These are phyloP conservation scores for Fraxinus ornus DNA, from an alignment of 305 asterid species.

Conservation along the genomic window DNA sequence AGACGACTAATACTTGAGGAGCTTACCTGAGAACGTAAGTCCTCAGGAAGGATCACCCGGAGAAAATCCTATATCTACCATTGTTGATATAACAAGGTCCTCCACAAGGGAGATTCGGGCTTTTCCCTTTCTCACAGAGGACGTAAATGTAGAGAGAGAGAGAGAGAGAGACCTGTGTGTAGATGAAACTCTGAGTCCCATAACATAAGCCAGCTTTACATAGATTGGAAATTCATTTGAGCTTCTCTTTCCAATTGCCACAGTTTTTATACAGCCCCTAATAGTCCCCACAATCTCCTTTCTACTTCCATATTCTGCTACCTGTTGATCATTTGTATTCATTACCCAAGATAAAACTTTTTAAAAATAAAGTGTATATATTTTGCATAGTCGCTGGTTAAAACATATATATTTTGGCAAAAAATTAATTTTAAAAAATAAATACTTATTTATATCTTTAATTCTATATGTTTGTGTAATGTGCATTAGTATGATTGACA, in stretches of 20 bases:
- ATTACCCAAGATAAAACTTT: neutral
- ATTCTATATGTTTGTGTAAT: neutral
- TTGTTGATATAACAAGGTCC: neutral
- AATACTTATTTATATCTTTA: neutral
- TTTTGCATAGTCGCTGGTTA: neutral
- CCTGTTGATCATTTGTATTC: conserved; percentile 34
- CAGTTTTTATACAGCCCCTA: conserved; percentile 70
- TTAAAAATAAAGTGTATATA: neutral
- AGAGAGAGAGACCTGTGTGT: conserved; percentile 58
- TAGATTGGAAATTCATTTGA: conserved; percentile 36
- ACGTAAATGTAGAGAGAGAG: neutral
- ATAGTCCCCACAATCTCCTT: conserved; percentile 69
- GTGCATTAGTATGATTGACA: neutral
- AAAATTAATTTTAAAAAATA: neutral
- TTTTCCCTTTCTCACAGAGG: neutral
- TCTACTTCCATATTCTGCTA: conserved; percentile 53
- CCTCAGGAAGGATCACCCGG: neutral
- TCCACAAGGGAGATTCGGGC: neutral
- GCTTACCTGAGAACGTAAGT: neutral
- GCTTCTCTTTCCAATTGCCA: conserved; percentile 46
- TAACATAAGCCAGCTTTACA: conserved; percentile 66
- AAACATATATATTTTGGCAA: neutral
- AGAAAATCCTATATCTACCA: neutral
- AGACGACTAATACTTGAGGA: neutral
- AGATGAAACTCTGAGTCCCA: conserved; percentile 80